Evolutionary conservation across 169 alveolate genomes (phyloP).

Genomic region (Theileria parva): DNA sequence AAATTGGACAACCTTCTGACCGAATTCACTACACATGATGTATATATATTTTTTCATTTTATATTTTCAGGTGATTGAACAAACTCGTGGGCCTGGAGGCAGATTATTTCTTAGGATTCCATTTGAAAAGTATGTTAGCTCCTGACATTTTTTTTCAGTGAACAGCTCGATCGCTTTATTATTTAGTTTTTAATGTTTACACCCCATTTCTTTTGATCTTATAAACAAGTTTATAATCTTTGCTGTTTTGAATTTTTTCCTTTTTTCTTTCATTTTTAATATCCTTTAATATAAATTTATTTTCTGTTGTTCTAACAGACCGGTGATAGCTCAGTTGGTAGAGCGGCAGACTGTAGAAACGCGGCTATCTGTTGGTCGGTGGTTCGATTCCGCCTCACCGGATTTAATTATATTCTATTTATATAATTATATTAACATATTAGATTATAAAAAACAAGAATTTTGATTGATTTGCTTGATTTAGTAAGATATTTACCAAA

Average conservation of each 20-base stretch:
- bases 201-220: conserved; percentile 1
- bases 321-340: conserved; percentile 96
- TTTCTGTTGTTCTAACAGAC: conserved; percentile 38
- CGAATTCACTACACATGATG: conserved; percentile 67
- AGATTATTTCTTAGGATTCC: conserved; percentile 54
- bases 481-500: neutral
- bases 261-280: neutral
- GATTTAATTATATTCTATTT: conserved; percentile 64
- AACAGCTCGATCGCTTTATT: conserved; percentile 45
- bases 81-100: conserved; percentile 65
- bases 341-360: conserved; percentile 95
- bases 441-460: neutral
- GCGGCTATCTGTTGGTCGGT: conserved; percentile 94
- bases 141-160: conserved; percentile 10
- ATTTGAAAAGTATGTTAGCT: conserved; percentile 36
- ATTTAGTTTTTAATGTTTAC: conserved; percentile 1
- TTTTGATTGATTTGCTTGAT: neutral
- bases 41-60: neutral
- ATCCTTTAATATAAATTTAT: neutral
- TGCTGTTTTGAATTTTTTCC: neutral
- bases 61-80: conserved; percentile 51
- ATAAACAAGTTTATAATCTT: neutral
- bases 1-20: conserved; percentile 58
- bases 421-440: neutral
- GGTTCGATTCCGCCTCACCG: conserved; percentile 96